Conservation (phyloP, 805 yeast species). For the Brettanomyces naardenensis region DNA sequence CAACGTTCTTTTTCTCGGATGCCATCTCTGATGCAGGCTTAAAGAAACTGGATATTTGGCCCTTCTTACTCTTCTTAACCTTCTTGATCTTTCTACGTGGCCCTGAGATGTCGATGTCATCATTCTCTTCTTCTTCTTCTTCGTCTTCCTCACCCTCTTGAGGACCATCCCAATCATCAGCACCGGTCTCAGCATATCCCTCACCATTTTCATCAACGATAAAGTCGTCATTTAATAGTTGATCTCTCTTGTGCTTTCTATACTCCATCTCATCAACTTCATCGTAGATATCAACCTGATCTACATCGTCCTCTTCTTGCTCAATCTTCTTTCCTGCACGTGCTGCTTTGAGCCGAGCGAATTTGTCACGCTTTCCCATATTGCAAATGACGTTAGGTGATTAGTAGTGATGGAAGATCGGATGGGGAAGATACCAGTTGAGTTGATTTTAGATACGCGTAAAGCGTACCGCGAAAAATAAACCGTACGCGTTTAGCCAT, state of each 20-base stretch:
- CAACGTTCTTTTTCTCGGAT: constrained; percentile 31
- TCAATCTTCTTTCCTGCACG: constrained; percentile 49
- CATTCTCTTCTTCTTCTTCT: constrained; percentile 15
- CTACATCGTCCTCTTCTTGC: constrained; percentile 28
- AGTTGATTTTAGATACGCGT: no score
- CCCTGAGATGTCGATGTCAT: constrained; percentile 10
- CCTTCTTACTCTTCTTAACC: constrained; percentile 14
- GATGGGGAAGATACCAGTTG: background rate
- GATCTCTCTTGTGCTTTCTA: constrained; percentile 68
- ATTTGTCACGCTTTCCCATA: constrained; percentile 30
- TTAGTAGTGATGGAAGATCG: background rate
- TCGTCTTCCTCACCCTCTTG: constrained; percentile 44
- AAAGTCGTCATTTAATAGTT: constrained; percentile 82
- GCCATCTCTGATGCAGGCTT: constrained; percentile 23
- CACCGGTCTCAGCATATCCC: constrained; percentile 92
- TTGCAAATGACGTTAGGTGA: background rate
- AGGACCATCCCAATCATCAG: constrained; percentile 73
- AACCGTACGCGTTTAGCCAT: no score
- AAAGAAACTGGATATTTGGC: constrained; percentile 31
- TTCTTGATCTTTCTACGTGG: constrained; percentile 29
- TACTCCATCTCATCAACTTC: constrained; percentile 79
- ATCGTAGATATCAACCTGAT: constrained; percentile 66
- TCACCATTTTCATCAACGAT: constrained; percentile 91
- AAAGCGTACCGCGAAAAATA: no score
- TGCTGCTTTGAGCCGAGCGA: constrained; percentile 57